Evolutionary conservation across 805 yeast species (phyloP), one percentile per base, ranked within the genome.

Genomic region (Saturnispora silvae): DNA sequence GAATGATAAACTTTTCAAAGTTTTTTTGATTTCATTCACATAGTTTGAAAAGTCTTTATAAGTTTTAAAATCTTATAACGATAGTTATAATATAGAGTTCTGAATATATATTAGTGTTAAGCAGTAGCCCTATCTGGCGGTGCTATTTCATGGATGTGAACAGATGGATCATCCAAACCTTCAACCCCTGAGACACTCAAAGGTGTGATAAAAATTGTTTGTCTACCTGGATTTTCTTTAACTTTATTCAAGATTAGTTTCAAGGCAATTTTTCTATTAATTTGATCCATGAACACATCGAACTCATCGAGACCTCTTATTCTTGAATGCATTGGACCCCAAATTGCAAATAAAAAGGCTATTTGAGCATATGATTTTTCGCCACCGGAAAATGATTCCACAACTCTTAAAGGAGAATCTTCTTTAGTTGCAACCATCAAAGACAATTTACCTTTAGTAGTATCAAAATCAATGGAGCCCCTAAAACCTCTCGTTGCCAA

Each of bases 261-360:
- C 53, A 92, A 75, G 42, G 95, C 85, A 36, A 81, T 72, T 31
- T 78, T 69, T 46, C 98, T 70, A 53, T 87, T 86, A 14, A 85
- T 83, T 34, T 85, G 84, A 57, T 92, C 99, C 98, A 92, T 92
- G 51, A 78, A 92, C 16, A 92, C 98, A 60, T 92, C 99, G 56
- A 82, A 92, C 57, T 92, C 99, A 59, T 92, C 99, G 42, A 92
- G 62, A 0, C 96, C 96, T 42, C 94, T 72, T 15, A 92, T 71
- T 40, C 82, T 73, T 0, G 94, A 79, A 43, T 80, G 75, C 95
- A 92, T 87, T 20, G 84, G 79, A 45, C 76, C 75, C 99, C 99
- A 92, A 20, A 94, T 81, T 0, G 96, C 80, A 42, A 89, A 64
- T 32, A 92, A 59, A 40, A 92, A 67, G 0, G 96, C 82, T 44